Conservation (phyloP, 495 filamentous ascomycete species). For the Copromyces sp. region DNA sequence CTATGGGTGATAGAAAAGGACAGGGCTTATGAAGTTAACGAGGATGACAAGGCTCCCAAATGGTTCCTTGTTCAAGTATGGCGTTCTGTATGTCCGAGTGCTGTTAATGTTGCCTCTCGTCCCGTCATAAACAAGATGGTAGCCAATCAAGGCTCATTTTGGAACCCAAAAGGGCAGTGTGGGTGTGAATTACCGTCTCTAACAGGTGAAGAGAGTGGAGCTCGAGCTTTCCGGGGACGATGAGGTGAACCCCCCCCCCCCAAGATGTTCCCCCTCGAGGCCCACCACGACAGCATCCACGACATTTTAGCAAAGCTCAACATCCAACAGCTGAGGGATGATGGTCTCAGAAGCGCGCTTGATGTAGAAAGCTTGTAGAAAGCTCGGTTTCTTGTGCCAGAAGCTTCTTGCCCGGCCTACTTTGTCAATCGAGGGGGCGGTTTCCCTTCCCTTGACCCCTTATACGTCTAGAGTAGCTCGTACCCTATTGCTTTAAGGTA, state of each 20-base stretch:
- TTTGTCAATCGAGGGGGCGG: background rate
- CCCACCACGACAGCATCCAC: background rate
- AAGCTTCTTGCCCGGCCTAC: background rate
- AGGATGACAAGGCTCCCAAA: too few species aligned
- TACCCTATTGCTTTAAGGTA: background rate
- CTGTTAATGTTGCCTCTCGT: background rate
- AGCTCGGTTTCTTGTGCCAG: background rate
- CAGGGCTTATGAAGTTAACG: too few species aligned
- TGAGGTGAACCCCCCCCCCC: background rate
- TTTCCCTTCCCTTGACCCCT: background rate
- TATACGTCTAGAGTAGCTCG: background rate
- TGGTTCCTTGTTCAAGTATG: background rate
- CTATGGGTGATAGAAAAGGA: too few species aligned
- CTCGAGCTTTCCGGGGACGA: background rate
- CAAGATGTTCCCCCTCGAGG: background rate
- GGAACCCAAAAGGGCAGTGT: background rate
- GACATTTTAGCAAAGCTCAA: background rate
- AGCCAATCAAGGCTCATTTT: background rate
- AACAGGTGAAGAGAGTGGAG: background rate
- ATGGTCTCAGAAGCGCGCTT: background rate
- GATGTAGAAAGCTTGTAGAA: background rate
- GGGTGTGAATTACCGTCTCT: background rate
- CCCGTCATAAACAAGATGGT: background rate
- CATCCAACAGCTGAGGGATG: background rate
- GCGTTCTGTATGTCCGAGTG: background rate